Evolutionary conservation across 805 yeast species (phyloP).

Genomic region (Maudiozyma barnettii): DNA sequence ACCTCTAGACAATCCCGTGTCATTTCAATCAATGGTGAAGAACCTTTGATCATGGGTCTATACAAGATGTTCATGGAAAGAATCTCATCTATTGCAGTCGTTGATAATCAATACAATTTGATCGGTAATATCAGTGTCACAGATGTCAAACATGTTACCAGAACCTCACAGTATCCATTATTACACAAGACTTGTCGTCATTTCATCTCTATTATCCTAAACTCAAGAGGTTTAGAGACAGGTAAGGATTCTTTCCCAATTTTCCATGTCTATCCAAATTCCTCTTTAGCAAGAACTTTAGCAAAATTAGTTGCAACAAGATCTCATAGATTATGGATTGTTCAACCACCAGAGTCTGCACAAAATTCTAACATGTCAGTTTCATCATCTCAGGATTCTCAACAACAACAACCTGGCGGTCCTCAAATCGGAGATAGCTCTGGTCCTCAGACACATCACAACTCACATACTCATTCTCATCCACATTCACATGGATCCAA

Average conservation of each 20-base stretch:
- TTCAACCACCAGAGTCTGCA: slow-evolving; percentile 43
- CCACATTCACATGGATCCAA: neutral
- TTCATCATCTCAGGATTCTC: neutral
- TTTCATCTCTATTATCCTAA: slow-evolving; percentile 76
- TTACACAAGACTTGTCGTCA: slow-evolving; percentile 77
- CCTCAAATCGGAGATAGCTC: neutral
- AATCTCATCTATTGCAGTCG: slow-evolving; percentile 86
- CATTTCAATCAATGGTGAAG: slow-evolving; percentile 78
- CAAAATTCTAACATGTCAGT: slow-evolving; percentile 12
- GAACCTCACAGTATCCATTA: slow-evolving; percentile 76
- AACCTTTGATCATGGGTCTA: slow-evolving; percentile 76
- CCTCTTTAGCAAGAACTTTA: slow-evolving; percentile 78
- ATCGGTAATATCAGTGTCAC: slow-evolving; percentile 92
- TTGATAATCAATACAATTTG: slow-evolving; percentile 64
- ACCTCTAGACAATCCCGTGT: slow-evolving; percentile 44
- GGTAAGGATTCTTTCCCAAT: slow-evolving; percentile 95
- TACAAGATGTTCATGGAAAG: slow-evolving; percentile 74
- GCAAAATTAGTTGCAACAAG: slow-evolving; percentile 94
- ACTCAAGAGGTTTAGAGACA: slow-evolving; percentile 72
- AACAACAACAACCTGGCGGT: neutral
- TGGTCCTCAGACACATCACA: neutral
- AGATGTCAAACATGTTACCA: slow-evolving; percentile 81
- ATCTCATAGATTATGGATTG: slow-evolving; percentile 84
- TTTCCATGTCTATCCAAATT: slow-evolving; percentile 75
- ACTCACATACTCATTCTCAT: neutral